Evolutionary conservation across 1,139 yeast species (phyloP).

Genomic region (Saccharomyces hybrid): DNA sequence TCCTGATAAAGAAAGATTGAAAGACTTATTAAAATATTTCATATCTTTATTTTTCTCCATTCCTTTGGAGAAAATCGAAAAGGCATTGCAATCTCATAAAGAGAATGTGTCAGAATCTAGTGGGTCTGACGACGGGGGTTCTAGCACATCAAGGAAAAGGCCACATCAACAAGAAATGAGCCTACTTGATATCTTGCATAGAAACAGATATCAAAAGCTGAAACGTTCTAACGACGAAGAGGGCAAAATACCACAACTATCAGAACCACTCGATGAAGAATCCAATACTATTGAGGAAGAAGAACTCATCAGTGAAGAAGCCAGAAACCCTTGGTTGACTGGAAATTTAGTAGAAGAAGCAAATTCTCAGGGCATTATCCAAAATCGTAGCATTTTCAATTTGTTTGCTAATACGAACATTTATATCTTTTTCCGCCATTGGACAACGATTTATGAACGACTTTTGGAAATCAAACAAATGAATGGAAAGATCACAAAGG

Average conservation of each 20-base stretch:
- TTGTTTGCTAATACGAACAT: constrained; percentile 87
- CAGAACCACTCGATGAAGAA: constrained; percentile 14
- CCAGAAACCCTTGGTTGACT: constrained; percentile 47
- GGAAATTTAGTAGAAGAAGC: constrained; percentile 53
- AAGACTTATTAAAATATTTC: constrained; percentile 64
- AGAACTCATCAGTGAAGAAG: constrained; percentile 24
- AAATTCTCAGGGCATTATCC: constrained; percentile 28
- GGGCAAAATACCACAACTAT: constrained; percentile 6
- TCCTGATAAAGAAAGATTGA: constrained; percentile 73
- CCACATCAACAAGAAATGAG: constrained; percentile 55
- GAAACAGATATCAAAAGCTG: constrained; percentile 42
- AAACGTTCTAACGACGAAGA: constrained; percentile 35
- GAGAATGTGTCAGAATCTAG: constrained; percentile 20
- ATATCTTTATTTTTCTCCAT: constrained; percentile 27
- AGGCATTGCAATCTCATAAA: constrained; percentile 29
- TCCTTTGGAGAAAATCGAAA: constrained; percentile 30
- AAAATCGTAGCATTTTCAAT: constrained; percentile 46
- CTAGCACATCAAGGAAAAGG: constrained; percentile 36
- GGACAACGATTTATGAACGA: constrained; percentile 76
- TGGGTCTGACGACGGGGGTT: constrained; percentile 16
- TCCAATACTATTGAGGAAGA: constrained; percentile 31
- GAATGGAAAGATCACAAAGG: constrained; percentile 62
- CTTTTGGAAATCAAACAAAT: constrained; percentile 64
- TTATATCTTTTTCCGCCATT: constrained; percentile 82
- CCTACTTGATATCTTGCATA: constrained; percentile 65